Percentiles rank a stretch among this genome's conserved stretches.
These are phyloP conservation scores for Penicillium malachiteum DNA, from an alignment of 495 filamentous ascomycete genomes.

Conservation along the genomic window DNA sequence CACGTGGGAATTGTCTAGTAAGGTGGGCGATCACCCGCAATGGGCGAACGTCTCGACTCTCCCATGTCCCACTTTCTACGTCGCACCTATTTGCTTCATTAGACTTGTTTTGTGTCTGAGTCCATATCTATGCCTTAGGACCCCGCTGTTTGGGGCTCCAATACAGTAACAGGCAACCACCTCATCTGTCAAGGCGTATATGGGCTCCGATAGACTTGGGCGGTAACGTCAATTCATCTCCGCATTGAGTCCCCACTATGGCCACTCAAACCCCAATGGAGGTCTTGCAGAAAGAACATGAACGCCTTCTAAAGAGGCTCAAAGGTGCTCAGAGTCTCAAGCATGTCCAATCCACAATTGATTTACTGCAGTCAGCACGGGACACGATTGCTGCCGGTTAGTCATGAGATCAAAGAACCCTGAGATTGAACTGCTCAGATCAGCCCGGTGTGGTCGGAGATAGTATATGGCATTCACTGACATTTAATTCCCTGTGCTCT, in stretches of 20 bases:
- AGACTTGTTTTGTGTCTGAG: too few species aligned
- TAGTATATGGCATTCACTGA: background rate
- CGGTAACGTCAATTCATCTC: background rate
- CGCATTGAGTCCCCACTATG: slow-evolving; percentile 5
- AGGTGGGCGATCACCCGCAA: slow-evolving; percentile 7
- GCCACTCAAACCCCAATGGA: slow-evolving; percentile 55
- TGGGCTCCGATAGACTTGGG: slow-evolving; percentile 1
- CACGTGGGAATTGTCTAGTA: background rate
- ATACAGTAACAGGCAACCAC: background rate
- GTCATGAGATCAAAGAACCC: slow-evolving; percentile 10
- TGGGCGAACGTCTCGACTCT: slow-evolving; percentile 5
- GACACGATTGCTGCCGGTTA: slow-evolving; percentile 66
- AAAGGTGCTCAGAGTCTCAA: slow-evolving; percentile 67
- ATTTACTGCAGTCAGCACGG: slow-evolving; percentile 68
- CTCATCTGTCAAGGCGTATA: background rate
- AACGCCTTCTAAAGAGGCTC: slow-evolving; percentile 63
- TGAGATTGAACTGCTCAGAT: background rate
- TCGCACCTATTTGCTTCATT: background rate
- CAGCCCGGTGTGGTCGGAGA: background rate
- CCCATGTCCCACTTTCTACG: background rate
- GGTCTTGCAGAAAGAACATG: slow-evolving; percentile 68
- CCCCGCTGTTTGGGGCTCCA: background rate
- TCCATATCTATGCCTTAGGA: background rate
- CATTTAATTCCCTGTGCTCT: background rate
- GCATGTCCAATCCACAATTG: slow-evolving; percentile 78